Evolutionary conservation across 2,329 filamentous ascomycete genomes (phyloP).

Genomic region (Penicillium sp.): DNA sequence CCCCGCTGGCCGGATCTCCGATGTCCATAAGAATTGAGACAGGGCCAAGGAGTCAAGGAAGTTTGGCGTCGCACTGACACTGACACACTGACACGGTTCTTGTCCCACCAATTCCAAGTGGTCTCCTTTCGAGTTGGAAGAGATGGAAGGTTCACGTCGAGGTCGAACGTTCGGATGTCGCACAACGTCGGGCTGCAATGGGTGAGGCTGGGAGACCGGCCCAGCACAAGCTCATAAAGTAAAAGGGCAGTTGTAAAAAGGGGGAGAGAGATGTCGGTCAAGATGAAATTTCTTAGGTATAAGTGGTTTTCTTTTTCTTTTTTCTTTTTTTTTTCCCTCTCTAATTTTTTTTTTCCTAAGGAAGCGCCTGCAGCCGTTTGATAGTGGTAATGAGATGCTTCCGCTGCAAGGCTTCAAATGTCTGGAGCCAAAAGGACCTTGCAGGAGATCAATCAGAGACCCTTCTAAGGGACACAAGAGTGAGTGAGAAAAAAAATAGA

Average conservation of each 20-base stretch:
- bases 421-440: constrained; percentile 25
- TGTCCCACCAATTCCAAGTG: not conserved
- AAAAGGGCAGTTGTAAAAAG: constrained; percentile 13
- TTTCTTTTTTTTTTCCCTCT: not conserved
- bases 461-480: constrained; percentile 9
- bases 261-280: constrained; percentile 18
- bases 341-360: not conserved
- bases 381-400: constrained; percentile 15
- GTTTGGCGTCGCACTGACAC: not conserved
- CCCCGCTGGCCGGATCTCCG: constrained; percentile 29
- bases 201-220: constrained; percentile 22
- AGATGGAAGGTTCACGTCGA: constrained; percentile 4
- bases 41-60: constrained; percentile 2
- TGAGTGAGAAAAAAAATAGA: constrained; percentile 5
- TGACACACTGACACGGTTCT: not conserved
- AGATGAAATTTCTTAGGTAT: constrained; percentile 15
- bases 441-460: constrained; percentile 22
- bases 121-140: not conserved
- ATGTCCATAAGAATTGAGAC: constrained; percentile 38
- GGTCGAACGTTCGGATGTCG: constrained; percentile 15
- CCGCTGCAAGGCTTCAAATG: constrained; percentile 25
- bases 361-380: constrained; percentile 14
- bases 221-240: constrained; percentile 18
- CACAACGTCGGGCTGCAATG: constrained; percentile 27
- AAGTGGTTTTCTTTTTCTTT: constrained; percentile 3